Evolutionary conservation across 768 basidiomycete genomes (phyloP).

Genomic region (Ramaria sp.): DNA sequence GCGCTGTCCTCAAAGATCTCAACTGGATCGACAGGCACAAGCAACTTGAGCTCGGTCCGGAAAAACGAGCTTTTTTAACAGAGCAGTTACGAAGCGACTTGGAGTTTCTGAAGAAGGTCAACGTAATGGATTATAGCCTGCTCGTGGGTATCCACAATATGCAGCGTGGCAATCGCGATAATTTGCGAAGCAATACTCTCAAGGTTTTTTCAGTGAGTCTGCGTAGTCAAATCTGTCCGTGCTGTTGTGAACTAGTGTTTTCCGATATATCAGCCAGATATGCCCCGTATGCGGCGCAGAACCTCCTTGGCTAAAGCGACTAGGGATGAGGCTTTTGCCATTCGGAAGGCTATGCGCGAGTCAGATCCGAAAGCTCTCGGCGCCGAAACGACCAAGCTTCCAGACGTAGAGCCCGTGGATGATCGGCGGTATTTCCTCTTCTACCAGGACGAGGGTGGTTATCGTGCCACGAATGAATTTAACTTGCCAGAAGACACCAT

Average conservation of each 20-base stretch:
- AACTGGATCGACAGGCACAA: slow-evolving; percentile 87
- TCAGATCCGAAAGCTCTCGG: slow-evolving; percentile 71
- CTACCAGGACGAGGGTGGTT: slow-evolving; percentile 93
- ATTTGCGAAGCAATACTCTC: slow-evolving; percentile 80
- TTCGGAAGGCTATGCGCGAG: slow-evolving; percentile 76
- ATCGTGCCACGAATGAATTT: slow-evolving; percentile 79
- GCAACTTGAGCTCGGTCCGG: slow-evolving; percentile 84
- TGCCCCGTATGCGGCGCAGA: slow-evolving; percentile 53
- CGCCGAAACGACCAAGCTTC: slow-evolving; percentile 38
- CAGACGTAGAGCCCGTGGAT: slow-evolving; percentile 55
- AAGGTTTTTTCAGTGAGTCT: slow-evolving; percentile 80
- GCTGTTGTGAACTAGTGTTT: neutral
- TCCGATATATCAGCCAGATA: slow-evolving; percentile 42
- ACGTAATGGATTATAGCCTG: slow-evolving; percentile 96
- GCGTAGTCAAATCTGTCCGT: neutral
- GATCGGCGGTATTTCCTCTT: slow-evolving; percentile 71
- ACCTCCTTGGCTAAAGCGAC: slow-evolving; percentile 46
- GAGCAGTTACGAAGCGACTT: slow-evolving; percentile 87
- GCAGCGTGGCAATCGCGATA: slow-evolving; percentile 83
- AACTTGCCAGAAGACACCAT: slow-evolving; percentile 68
- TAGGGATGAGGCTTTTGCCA: slow-evolving; percentile 67
- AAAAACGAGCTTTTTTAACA: slow-evolving; percentile 82
- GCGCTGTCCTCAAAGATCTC: slow-evolving; percentile 88
- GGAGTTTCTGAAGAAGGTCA: slow-evolving; percentile 69
- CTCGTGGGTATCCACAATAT: slow-evolving; percentile 92